Base-by-base conservation (phyloP, 2,329 filamentous ascomycete genomes). In the Verticillium klebahnii region DNA sequence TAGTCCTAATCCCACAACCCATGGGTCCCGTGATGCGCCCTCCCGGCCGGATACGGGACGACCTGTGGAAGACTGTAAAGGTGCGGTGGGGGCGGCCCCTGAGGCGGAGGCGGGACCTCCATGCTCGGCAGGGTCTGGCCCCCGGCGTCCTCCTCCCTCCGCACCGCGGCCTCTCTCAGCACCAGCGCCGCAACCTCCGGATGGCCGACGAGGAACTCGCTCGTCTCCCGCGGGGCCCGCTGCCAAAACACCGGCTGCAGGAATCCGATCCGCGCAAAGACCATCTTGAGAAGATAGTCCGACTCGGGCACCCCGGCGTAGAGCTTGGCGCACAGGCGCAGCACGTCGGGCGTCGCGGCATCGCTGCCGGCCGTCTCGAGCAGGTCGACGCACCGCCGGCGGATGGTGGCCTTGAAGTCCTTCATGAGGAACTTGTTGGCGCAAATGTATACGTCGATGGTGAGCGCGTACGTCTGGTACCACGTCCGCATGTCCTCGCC, bases 241-340 rank as follows among this genome's bases (percentile, higher is more conserved):
- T 76, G 74, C 77, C 77, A 82, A n/a, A 81, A 64, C 32, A 73
- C 63, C 11, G 78, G 73, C 68, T 81, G 78, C 37, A 83, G 68
- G 64, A 82, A 82, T 2, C 80, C 80, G 6, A 82, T 75, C 39
- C 80, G 72, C 8, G 80, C 79, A 65, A 82, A 77, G 14, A 83
- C 68, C 77, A 82, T 82, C 63, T 75, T 78, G 57, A 82, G 71
- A 50, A 82, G 67, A 0, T 69, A 67, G 61, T 83, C 80, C 11
- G 70, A 69, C 61, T 77, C 73, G 39, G 76, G 74, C n/a, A 82
- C 73, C 7, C 77, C 78, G 57, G 72, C 68, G 65, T 77, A 75
- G 12, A 83, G 72, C 65, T 75, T 78, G 17, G 69, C 70, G 66
- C 79, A 82, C 12, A 80, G 72, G 58, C 70, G 68, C 23, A 83